Evolutionary conservation across 768 basidiomycete genomes (phyloP).

Genomic region (Pleurotus platypus): DNA sequence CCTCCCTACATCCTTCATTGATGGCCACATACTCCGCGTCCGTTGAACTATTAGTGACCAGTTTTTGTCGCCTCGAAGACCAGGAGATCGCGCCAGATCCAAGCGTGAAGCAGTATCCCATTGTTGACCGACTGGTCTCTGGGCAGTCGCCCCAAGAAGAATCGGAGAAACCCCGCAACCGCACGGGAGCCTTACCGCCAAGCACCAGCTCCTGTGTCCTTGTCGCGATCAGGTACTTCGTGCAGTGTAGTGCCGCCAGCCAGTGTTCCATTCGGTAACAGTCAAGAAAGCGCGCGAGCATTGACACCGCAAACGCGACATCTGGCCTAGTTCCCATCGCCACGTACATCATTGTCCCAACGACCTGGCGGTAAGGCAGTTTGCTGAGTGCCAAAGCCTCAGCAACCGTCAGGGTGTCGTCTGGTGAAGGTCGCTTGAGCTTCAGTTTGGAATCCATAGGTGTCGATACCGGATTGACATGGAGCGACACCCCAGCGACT

Average conservation of each 20-base stretch:
- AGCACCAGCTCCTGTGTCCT: conserved; percentile 1
- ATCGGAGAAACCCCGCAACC: conserved; percentile 12
- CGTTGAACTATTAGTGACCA: conserved; percentile 23
- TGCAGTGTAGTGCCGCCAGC: no score
- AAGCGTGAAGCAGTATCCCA: conserved; percentile 30
- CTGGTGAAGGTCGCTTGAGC: not conserved
- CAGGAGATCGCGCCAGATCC: conserved; percentile 29
- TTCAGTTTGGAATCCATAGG: not conserved
- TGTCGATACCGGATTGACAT: not conserved
- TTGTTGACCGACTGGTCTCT: conserved; percentile 15
- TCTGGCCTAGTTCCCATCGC: conserved; percentile 20
- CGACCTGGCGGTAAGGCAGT: conserved; percentile 7
- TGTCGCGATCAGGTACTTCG: no score
- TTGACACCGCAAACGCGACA: conserved; percentile 20
- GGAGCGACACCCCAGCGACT: no score
- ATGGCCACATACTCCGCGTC: conserved; percentile 45
- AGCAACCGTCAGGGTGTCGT: not conserved
- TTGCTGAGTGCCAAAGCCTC: not conserved
- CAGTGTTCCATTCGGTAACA: conserved; percentile 10
- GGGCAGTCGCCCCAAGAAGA: conserved; percentile 11
- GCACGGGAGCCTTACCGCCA: conserved; percentile 1
- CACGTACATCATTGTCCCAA: conserved; percentile 16
- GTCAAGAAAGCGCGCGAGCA: conserved; percentile 25
- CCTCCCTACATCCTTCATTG: conserved; percentile 21
- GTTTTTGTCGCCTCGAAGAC: conserved; percentile 27